A percentile compares a stretch with the other conserved stretches of the same genome.
Conservation (phyloP, 2,329 filamentous ascomycete genomes). For the Thelonectria olida region DNA sequence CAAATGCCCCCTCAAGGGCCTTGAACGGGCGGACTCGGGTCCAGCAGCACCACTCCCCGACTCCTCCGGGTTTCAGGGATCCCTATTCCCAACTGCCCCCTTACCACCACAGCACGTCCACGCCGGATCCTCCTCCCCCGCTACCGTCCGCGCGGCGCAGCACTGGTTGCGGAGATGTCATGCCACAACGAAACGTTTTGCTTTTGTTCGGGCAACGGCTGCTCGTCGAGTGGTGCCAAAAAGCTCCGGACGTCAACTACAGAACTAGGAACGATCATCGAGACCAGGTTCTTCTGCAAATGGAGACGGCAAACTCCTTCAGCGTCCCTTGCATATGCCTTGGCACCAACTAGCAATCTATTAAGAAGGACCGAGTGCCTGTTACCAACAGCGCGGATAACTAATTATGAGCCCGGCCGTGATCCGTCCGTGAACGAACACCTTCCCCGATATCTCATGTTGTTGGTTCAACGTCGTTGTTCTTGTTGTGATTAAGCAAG, state of each 20-base stretch:
- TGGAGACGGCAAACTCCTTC: not conserved
- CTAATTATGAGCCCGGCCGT: not conserved
- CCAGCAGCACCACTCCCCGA: not conserved
- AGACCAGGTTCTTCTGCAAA: not conserved
- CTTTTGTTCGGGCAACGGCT: not conserved
- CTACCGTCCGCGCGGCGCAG: conserved; percentile 1
- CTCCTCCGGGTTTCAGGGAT: conserved; percentile 4
- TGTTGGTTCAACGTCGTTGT: conserved; percentile 5
- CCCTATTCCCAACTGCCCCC: not conserved
- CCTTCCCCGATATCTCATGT: not conserved
- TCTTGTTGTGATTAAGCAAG: not conserved
- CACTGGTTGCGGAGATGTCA: conserved; percentile 4
- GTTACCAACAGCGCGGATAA: conserved; percentile 1
- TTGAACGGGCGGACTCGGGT: conserved; percentile 2
- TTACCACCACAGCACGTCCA: not conserved
- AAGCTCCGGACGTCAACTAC: not conserved
- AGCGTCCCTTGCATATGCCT: conserved; percentile 12
- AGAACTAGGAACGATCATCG: conserved; percentile 5
- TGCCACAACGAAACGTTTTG: not conserved
- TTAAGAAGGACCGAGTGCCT: conserved; percentile 14
- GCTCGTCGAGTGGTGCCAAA: not conserved
- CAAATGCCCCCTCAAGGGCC: not conserved
- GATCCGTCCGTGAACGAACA: not conserved
- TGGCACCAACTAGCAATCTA: conserved; percentile 1
- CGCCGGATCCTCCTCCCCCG: not conserved